A percentile compares a stretch with the other conserved stretches of the same genome.
phyloP scores from a whole-genome alignment of 768 basidiomycete genomes.

The Lactifluus subvellereus region DNA sequence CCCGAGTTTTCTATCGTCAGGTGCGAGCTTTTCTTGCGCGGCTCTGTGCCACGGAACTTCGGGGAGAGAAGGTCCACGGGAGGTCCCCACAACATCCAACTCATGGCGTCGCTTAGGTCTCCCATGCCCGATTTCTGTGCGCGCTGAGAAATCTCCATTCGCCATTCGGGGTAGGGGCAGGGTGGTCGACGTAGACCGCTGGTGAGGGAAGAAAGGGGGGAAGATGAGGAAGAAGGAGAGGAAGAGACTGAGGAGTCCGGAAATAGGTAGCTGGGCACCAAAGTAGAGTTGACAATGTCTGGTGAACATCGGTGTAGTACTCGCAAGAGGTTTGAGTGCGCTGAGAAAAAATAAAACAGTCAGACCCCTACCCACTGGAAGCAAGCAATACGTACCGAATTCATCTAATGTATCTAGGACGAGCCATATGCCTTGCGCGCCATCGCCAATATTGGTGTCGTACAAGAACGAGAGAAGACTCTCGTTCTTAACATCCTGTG shows the following conservation, averaged over 20 bases:
- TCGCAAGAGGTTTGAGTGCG: slow-evolving; percentile 20
- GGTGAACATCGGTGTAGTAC: slow-evolving; percentile 23
- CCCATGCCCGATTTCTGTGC: slow-evolving; percentile 26
- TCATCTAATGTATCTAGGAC: slow-evolving; percentile 21
- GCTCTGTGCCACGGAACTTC: background rate
- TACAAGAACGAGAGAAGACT: background rate
- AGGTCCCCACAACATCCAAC: slow-evolving; percentile 15
- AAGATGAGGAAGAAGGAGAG: background rate
- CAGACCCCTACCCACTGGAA: background rate
- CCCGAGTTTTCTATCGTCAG: background rate
- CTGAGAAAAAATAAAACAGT: background rate
- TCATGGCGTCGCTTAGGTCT: slow-evolving; percentile 20
- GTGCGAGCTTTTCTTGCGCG: background rate
- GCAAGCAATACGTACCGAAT: slow-evolving; percentile 8
- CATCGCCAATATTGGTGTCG: slow-evolving; percentile 17
- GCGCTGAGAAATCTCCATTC: slow-evolving; percentile 21
- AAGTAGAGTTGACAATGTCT: slow-evolving; percentile 12
- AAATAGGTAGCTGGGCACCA: slow-evolving; percentile 14
- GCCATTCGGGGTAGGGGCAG: slow-evolving; percentile 28
- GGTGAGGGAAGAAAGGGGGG: background rate
- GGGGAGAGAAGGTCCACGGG: background rate
- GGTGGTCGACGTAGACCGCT: background rate
- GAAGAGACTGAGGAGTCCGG: slow-evolving; percentile 4
- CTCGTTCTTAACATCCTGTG: background rate
- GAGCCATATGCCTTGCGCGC: slow-evolving; percentile 22